These are phyloP conservation scores for Chaetomiaceae sp. DNA, from an alignment of 2,329 filamentous ascomycete species.

Conservation along the genomic window DNA sequence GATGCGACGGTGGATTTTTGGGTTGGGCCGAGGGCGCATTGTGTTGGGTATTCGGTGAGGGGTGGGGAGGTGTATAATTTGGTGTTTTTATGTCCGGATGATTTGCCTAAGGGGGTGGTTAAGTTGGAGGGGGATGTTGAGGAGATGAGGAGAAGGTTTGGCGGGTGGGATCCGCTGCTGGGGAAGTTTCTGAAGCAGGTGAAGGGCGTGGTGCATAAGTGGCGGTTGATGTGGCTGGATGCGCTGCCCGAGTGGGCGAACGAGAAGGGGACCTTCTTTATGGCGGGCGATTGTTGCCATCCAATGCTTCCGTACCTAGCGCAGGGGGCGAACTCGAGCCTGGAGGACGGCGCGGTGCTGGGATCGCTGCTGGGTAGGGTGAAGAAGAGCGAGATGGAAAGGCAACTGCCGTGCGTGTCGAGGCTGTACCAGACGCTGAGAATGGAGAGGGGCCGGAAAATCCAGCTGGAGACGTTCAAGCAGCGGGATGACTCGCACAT, in stretches of 20 bases:
- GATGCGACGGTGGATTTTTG: conserved; percentile 49
- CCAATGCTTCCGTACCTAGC: conserved; percentile 60
- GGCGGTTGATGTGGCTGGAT: conserved; percentile 55
- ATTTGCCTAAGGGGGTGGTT: conserved; percentile 41
- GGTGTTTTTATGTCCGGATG: conserved; percentile 43
- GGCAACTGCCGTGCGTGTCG: conserved; percentile 42
- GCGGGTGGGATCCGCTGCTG: conserved; percentile 59
- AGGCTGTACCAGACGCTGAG: conserved; percentile 43
- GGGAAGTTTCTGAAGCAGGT: conserved; percentile 43
- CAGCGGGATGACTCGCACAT: conserved; percentile 51
- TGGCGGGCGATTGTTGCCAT: conserved; percentile 57
- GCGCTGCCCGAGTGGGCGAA: conserved; percentile 53
- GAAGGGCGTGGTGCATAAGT: conserved; percentile 55
- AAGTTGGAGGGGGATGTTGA: conserved; percentile 49
- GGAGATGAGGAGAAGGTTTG: conserved; percentile 57
- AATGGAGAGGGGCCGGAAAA: conserved; percentile 45
- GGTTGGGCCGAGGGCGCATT: conserved; percentile 48
- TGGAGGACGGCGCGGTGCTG: conserved; percentile 64
- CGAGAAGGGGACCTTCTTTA: conserved; percentile 45
- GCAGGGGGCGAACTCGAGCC: conserved; percentile 60
- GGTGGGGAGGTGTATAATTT: conserved; percentile 42
- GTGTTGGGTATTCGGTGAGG: conserved; percentile 43
- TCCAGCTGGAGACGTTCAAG: conserved; percentile 58
- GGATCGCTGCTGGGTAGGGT: conserved; percentile 53
- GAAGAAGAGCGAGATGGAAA: conserved; percentile 37